Conservation (phyloP, 352 stramenopile species). For the Globisporangium cederbergense region DNA sequence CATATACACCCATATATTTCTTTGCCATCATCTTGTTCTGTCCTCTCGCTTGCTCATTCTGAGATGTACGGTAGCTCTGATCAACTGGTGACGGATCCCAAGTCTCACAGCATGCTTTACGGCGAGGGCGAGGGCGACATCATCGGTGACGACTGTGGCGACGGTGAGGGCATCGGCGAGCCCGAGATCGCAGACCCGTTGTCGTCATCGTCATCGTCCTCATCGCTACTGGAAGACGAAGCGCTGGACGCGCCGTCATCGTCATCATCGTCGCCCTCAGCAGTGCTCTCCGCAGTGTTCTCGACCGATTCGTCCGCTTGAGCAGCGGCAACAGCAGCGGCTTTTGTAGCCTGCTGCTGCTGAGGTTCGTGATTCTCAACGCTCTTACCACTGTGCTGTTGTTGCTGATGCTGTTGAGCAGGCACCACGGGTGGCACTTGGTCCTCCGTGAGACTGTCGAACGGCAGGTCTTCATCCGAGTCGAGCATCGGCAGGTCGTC, state of each 20-base stretch:
- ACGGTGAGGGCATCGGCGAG: conserved; percentile 46
- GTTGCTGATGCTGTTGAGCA: not conserved
- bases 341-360: not conserved
- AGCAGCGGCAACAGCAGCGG: not conserved
- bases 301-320: conserved; percentile 10
- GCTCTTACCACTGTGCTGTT: not conserved
- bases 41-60: not conserved
- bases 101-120: conserved; percentile 7
- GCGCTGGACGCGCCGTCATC: conserved; percentile 40
- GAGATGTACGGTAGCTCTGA: not conserved
- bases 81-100: too few relatives aligned
- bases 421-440: conserved; percentile 6
- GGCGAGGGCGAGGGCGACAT: conserved; percentile 61
- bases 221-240: conserved; percentile 25
- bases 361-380: not conserved
- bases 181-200: conserved; percentile 63
- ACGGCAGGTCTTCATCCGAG: conserved; percentile 59
- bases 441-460: conserved; percentile 21
- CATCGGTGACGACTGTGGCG: conserved; percentile 50
- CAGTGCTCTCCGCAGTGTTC: conserved; percentile 18
- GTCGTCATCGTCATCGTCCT: conserved; percentile 33
- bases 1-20: conserved; percentile 3
- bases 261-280: conserved; percentile 38
- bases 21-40: not conserved
- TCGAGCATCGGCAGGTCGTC: conserved; percentile 75